phyloP scores from a whole-genome alignment of 164 flowering plant genomes.

The Nymphaea thermarum region DNA sequence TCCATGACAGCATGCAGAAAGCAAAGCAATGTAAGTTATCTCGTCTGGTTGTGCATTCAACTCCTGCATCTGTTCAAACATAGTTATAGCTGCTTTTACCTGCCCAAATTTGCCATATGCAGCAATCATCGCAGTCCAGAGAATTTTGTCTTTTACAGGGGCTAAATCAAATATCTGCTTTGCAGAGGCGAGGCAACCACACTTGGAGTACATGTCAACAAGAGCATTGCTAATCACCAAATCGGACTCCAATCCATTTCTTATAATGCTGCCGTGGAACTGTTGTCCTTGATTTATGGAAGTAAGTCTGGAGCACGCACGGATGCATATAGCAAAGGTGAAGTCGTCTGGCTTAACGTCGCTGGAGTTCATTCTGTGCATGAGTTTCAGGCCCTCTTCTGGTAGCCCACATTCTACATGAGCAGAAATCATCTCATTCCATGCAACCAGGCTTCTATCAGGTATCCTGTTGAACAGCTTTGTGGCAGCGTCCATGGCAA shows the following conservation, averaged over 20 bases:
- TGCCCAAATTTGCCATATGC: slow-evolving; percentile 12
- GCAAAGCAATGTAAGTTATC: slow-evolving; percentile 11
- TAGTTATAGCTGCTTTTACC: slow-evolving; percentile 5
- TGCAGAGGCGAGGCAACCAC: slow-evolving; percentile 13
- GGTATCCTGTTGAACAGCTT: slow-evolving; percentile 6
- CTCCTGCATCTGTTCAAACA: slow-evolving; percentile 16
- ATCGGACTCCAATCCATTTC: slow-evolving; percentile 13
- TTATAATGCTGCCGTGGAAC: slow-evolving; percentile 12
- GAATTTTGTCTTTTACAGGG: slow-evolving; percentile 9
- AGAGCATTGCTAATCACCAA: slow-evolving; percentile 10
- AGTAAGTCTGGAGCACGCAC: slow-evolving; percentile 12
- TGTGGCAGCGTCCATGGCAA: not conserved
- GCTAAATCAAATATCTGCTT: slow-evolving; percentile 9
- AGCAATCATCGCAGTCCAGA: slow-evolving; percentile 18
- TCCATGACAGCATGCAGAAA: slow-evolving; percentile 18
- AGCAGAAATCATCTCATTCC: slow-evolving; percentile 17
- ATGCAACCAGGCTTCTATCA: slow-evolving; percentile 3
- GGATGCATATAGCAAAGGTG: slow-evolving; percentile 11
- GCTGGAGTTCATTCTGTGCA: slow-evolving; percentile 8
- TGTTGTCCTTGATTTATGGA: slow-evolving; percentile 13
- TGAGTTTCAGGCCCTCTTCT: slow-evolving; percentile 8
- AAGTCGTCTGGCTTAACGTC: slow-evolving; percentile 10
- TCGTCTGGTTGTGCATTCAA: slow-evolving; percentile 11
- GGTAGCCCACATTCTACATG: slow-evolving; percentile 6
- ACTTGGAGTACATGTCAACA: slow-evolving; percentile 15